Conservation (phyloP, 495 filamentous ascomycete genomes). For the Gamarada debralockiae region DNA sequence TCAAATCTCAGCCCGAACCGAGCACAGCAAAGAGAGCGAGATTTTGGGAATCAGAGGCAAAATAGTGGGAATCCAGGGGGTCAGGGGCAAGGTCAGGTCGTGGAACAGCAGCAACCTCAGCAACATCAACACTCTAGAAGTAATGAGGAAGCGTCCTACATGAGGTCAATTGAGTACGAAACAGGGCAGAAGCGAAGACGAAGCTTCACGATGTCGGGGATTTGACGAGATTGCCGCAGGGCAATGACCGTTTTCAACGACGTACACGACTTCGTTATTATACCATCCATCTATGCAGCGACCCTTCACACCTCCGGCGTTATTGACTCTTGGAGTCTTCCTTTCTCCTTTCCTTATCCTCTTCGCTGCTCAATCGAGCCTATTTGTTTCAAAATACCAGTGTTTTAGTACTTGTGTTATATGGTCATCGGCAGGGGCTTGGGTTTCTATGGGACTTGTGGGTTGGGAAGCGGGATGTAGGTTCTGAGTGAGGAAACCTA, state of each 20-base stretch:
- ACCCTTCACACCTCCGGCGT: not conserved
- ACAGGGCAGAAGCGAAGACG: constrained; percentile 46
- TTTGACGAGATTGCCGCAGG: constrained; percentile 9
- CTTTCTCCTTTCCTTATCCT: not conserved
- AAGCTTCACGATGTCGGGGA: constrained; percentile 35
- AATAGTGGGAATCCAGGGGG: constrained; percentile 33
- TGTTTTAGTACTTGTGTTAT: constrained; percentile 15
- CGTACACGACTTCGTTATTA: constrained; percentile 13
- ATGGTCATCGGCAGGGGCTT: not conserved
- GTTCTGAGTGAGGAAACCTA: not conserved
- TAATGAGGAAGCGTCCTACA: constrained; percentile 16
- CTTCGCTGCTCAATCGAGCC: not conserved
- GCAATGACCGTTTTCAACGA: constrained; percentile 9
- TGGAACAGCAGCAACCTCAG: constrained; percentile 34
- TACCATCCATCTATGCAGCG: not conserved
- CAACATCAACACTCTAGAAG: constrained; percentile 20
- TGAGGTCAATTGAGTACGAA: constrained; percentile 18
- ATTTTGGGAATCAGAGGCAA: constrained; percentile 17
- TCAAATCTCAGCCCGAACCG: constrained; percentile 13
- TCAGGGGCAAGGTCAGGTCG: constrained; percentile 37
- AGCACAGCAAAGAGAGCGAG: constrained; percentile 15
- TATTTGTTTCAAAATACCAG: constrained; percentile 10
- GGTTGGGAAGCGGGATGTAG: no score
- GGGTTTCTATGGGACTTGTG: not conserved
- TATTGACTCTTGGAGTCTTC: not conserved